phyloP scores from a whole-genome alignment of 2,329 filamentous ascomycete species.

The Diaporthe ilicicola region DNA sequence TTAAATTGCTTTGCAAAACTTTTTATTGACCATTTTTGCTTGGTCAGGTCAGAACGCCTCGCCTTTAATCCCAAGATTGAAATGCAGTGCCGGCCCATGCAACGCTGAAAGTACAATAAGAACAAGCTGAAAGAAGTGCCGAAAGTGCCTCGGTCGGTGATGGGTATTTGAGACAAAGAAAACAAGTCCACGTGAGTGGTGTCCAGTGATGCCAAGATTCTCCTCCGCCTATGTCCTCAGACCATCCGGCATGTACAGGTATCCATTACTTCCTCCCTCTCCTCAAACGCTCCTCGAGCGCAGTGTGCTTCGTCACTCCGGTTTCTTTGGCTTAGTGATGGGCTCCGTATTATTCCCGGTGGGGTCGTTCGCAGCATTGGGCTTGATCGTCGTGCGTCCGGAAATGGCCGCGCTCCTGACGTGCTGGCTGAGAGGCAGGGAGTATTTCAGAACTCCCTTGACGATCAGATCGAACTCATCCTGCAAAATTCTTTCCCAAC shows the following conservation, averaged over 20 bases:
- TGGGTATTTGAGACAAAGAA: conserved; percentile 23
- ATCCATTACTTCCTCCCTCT: neutral
- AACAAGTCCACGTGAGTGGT: conserved; percentile 25
- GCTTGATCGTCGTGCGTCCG: conserved; percentile 67
- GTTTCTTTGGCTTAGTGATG: conserved; percentile 22
- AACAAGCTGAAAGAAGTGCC: conserved; percentile 13
- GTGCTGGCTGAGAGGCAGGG: conserved; percentile 67
- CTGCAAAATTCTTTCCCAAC: conserved; percentile 90
- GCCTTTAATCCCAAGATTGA: conserved; percentile 18
- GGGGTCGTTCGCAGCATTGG: conserved; percentile 68
- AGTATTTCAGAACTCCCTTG: conserved; percentile 89
- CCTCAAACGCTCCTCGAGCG: neutral
- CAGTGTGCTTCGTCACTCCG: neutral
- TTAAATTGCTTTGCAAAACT: conserved; percentile 2
- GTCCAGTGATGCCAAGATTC: conserved; percentile 5
- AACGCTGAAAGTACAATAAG: conserved; percentile 28
- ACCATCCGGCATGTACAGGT: conserved; percentile 14
- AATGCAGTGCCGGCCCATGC: conserved; percentile 24
- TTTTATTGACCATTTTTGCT: conserved; percentile 3
- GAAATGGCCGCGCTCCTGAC: conserved; percentile 68
- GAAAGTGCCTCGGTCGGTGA: conserved; percentile 12
- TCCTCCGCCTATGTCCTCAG: neutral
- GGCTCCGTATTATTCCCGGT: conserved; percentile 49
- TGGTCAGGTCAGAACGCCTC: conserved; percentile 22
- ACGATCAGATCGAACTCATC: conserved; percentile 95